phyloP scores from a whole-genome alignment of 73 alveolate genomes.

The Stentor roeselii region DNA sequence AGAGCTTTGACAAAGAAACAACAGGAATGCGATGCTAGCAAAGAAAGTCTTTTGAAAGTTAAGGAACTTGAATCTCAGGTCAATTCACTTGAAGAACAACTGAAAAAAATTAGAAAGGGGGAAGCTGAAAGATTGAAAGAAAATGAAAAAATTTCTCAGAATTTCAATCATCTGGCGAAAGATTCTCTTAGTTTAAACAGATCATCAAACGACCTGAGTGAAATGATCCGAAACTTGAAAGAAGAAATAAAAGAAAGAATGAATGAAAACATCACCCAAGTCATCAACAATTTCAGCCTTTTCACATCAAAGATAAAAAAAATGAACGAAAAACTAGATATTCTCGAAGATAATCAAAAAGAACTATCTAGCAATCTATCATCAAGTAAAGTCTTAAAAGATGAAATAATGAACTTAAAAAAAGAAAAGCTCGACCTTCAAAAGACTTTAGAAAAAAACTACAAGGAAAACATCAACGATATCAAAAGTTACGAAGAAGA shows the following conservation, averaged over 20 bases:
- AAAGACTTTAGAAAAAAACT: neutral
- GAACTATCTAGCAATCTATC: neutral
- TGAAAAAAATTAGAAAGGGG: neutral
- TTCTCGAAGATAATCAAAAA: neutral
- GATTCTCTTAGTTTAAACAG: no score
- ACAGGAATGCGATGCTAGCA: neutral
- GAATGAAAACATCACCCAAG: neutral
- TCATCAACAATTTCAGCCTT: no score
- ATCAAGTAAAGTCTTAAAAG: neutral
- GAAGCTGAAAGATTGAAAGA: neutral
- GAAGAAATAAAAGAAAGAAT: neutral
- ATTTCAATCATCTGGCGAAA: no score
- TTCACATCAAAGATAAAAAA: neutral
- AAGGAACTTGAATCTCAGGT: neutral
- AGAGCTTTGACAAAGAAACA: neutral
- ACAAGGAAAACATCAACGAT: neutral
- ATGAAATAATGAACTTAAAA: no score
- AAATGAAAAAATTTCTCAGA: neutral
- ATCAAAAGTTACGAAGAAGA: neutral
- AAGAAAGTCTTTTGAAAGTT: neutral
- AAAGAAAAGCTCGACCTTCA: neutral
- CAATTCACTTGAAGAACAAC: neutral
- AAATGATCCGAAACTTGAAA: no score
- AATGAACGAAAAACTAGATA: neutral
- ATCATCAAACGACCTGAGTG: no score